Conservation (phyloP, 495 filamentous ascomycete species). For the Hyaloscypha variabilis region DNA sequence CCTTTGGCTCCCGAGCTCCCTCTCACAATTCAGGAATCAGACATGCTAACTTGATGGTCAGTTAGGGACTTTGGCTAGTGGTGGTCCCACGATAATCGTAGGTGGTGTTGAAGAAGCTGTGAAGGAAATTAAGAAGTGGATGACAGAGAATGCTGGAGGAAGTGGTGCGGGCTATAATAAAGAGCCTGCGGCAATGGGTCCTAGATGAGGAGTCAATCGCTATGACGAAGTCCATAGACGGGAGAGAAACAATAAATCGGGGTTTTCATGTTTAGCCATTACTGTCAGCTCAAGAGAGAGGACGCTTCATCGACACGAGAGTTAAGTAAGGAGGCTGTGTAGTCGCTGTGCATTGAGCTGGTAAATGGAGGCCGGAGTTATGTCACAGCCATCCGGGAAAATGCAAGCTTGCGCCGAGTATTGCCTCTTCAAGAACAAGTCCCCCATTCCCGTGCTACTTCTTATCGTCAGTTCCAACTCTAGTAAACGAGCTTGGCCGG, state of each 20-base stretch:
- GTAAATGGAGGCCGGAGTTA: no score
- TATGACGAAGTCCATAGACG: background rate
- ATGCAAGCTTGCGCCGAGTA: background rate
- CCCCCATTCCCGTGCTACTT: background rate
- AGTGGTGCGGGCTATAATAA: constrained; percentile 3
- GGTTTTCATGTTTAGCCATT: no score
- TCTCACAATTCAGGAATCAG: no score
- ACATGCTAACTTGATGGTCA: no score
- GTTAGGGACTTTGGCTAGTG: constrained; percentile 42
- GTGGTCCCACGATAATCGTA: constrained; percentile 48
- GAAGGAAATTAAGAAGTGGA: constrained; percentile 37
- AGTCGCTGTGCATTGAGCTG: background rate
- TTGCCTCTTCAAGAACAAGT: background rate
- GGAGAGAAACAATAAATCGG: background rate
- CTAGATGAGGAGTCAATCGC: constrained; percentile 1
- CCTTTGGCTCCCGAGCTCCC: no score
- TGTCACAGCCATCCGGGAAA: background rate
- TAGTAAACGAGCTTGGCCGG: background rate
- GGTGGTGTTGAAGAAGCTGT: constrained; percentile 53
- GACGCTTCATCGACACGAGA: no score
- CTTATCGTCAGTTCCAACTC: background rate
- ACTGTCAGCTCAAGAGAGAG: no score
- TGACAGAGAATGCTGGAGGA: constrained; percentile 12
- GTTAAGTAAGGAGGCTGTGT: background rate
- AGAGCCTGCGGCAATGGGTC: constrained; percentile 8